phyloP scores from a whole-genome alignment of 2,329 filamentous ascomycete genomes.

The Bertia moriformis region DNA sequence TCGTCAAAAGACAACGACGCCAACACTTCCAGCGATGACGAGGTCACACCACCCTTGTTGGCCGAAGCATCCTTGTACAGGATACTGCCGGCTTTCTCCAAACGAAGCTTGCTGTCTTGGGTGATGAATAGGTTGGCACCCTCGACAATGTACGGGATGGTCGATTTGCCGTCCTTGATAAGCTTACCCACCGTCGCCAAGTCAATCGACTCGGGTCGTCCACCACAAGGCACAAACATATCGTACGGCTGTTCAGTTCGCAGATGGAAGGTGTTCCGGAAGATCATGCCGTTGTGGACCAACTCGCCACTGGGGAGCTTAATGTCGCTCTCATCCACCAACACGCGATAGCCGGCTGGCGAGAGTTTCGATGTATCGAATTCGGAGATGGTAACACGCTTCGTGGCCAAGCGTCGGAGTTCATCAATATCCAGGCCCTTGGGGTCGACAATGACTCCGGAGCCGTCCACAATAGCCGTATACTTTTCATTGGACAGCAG shows the following conservation, averaged over 20 bases:
- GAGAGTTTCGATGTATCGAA: conserved; percentile 80
- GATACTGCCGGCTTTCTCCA: conserved; percentile 89
- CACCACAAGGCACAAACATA: conserved; percentile 88
- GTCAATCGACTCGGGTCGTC: conserved; percentile 91
- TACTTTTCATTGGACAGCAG: conserved; percentile 92
- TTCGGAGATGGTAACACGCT: conserved; percentile 75
- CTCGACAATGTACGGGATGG: conserved; percentile 89
- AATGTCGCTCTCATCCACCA: conserved; percentile 81
- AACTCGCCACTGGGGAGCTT: conserved; percentile 78
- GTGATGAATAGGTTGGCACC: conserved; percentile 98
- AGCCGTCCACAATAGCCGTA: conserved; percentile 86
- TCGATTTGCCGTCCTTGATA: conserved; percentile 76
- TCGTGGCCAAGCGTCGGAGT: conserved; percentile 69
- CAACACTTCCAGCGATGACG: conserved; percentile 87
- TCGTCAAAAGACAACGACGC: conserved; percentile 92
- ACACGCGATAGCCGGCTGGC: conserved; percentile 72
- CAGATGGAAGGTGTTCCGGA: conserved; percentile 96
- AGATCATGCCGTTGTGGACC: conserved; percentile 78
- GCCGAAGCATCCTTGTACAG: conserved; percentile 96
- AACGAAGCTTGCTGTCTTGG: conserved; percentile 86
- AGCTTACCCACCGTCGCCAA: conserved; percentile 74
- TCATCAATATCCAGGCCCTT: conserved; percentile 76
- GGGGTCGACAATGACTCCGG: conserved; percentile 85
- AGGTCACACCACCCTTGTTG: conserved; percentile 97
- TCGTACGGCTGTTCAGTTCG: conserved; percentile 66